These are phyloP conservation scores for Fraxinus excelsior DNA, from an alignment of 257 asterid species.

Conservation along the genomic window DNA sequence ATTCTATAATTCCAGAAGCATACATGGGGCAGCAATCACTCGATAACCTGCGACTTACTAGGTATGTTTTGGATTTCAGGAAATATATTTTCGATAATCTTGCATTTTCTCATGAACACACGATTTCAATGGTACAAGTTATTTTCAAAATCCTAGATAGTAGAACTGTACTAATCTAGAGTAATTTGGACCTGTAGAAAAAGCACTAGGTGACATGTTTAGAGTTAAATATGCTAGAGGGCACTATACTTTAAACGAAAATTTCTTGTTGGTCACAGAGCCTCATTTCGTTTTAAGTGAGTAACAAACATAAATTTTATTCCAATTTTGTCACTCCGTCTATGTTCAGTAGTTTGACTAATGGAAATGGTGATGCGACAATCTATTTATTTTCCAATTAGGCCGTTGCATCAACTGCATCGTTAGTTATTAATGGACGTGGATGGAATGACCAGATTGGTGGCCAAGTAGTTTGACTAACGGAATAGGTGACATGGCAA, in stretches of 20 bases:
- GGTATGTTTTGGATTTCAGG: conserved; percentile 35
- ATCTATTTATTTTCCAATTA: background rate
- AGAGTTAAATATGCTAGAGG: background rate
- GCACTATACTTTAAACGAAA: background rate
- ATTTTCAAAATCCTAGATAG: background rate
- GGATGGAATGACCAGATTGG: too few species aligned
- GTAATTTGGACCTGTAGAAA: background rate
- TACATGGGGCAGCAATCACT: conserved; percentile 51
- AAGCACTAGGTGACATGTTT: background rate
- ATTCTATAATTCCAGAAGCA: conserved; percentile 45
- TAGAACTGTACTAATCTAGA: background rate
- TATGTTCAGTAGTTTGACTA: background rate
- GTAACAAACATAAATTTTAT: background rate
- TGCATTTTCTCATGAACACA: background rate
- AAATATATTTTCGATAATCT: background rate
- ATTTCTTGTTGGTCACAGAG: background rate
- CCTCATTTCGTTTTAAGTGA: background rate
- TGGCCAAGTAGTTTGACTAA: too few species aligned
- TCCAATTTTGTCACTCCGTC: background rate
- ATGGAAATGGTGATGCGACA: background rate
- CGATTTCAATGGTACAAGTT: background rate
- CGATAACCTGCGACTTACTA: conserved; percentile 35
- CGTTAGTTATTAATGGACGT: too few species aligned
- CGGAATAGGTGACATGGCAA: background rate
- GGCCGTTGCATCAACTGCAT: too few species aligned